These are phyloP conservation scores for Cercospora sp. DNA, from an alignment of 2,329 filamentous ascomycete genomes.

Conservation along the genomic window DNA sequence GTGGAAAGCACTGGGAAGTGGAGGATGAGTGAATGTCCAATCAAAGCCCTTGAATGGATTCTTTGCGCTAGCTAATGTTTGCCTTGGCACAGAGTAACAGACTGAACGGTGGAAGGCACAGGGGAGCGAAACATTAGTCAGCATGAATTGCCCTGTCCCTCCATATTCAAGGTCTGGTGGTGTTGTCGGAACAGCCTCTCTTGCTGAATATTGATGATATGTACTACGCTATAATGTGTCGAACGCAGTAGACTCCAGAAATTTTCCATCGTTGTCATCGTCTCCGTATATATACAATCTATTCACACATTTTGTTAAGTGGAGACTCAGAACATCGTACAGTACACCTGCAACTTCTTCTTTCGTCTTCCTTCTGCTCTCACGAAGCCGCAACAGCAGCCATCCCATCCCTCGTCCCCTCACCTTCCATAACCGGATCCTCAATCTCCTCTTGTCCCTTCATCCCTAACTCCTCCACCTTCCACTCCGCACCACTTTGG, in stretches of 20 bases:
- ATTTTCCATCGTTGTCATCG: no score
- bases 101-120: not conserved
- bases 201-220: no score
- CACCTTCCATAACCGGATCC: slow-evolving; percentile 11
- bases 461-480: slow-evolving; percentile 65
- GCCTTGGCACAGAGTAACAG: not conserved
- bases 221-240: no score
- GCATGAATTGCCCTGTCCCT: not conserved
- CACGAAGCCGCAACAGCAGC: slow-evolving; percentile 12
- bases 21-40: no score
- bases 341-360: not conserved
- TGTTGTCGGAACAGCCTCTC: no score
- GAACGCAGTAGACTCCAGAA: no score
- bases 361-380: not conserved
- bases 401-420: slow-evolving; percentile 6
- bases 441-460: slow-evolving; percentile 11
- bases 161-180: no score
- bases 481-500: slow-evolving; percentile 58
- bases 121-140: not conserved
- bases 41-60: not conserved
- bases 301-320: not conserved
- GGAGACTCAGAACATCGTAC: not conserved
- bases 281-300: not conserved
- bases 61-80: not conserved
- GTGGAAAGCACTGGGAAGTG: no score